These are phyloP conservation scores for Beverwykella pulmonaria DNA, from an alignment of 495 filamentous ascomycete genomes.

Conservation along the genomic window DNA sequence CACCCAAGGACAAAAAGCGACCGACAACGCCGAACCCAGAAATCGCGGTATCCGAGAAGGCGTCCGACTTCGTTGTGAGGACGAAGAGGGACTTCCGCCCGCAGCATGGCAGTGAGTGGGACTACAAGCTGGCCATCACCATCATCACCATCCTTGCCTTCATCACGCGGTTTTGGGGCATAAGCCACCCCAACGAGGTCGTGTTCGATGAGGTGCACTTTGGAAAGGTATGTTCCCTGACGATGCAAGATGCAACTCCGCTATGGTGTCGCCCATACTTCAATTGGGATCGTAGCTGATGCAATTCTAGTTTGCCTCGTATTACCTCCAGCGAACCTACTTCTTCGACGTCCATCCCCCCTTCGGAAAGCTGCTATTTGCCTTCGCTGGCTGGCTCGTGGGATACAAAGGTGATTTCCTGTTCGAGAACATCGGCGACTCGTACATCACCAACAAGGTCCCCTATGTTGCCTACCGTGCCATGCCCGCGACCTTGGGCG, in stretches of 20 bases:
- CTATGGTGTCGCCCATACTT: neutral
- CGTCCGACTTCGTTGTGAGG: slow-evolving; percentile 34
- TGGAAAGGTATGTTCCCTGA: slow-evolving; percentile 74
- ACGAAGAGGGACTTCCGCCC: slow-evolving; percentile 39
- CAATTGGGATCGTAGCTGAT: slow-evolving; percentile 6
- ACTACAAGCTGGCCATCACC: slow-evolving; percentile 79
- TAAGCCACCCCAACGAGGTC: slow-evolving; percentile 91
- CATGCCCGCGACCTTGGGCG: slow-evolving; percentile 87
- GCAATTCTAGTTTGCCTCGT: slow-evolving; percentile 76
- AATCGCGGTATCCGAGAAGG: slow-evolving; percentile 17
- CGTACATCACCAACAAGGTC: slow-evolving; percentile 94
- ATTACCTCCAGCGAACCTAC: slow-evolving; percentile 96
- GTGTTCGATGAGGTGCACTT: slow-evolving; percentile 99
- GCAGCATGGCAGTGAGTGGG: slow-evolving; percentile 63
- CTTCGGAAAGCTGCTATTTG: slow-evolving; percentile 87
- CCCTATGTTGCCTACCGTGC: slow-evolving; percentile 95
- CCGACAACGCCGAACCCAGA: slow-evolving; percentile 40
- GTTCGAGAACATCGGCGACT: slow-evolving; percentile 99
- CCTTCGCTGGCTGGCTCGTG: slow-evolving; percentile 91
- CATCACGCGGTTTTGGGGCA: slow-evolving; percentile 89
- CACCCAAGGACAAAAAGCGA: slow-evolving; percentile 42
- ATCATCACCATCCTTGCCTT: slow-evolving; percentile 85
- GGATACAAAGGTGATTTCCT: slow-evolving; percentile 96
- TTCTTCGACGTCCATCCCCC: slow-evolving; percentile 99
- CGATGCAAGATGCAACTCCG: neutral